A percentile compares a stretch with the other conserved stretches of the same genome.
Evolutionary conservation across 225 moss, liverwort and hornwort genomes (phyloP).

Genomic region (Anthoceros angustus): DNA sequence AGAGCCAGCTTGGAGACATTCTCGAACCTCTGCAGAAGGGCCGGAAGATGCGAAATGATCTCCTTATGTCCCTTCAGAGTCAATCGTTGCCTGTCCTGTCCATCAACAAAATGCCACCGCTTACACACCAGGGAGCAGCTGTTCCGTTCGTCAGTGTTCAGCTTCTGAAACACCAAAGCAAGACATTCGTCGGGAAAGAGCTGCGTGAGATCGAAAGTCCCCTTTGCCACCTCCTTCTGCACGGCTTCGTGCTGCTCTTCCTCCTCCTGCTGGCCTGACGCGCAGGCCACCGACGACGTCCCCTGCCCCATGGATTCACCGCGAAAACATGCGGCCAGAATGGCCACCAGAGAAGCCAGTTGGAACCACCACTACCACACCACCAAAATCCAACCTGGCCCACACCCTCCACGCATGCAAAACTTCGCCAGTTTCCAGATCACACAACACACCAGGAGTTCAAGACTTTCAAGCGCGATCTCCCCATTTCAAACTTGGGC

Average conservation of each 20-base stretch:
- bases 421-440: no score
- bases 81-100: slow-evolving; percentile 64
- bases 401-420: not conserved
- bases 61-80: slow-evolving; percentile 46
- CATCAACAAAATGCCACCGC: slow-evolving; percentile 81
- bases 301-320: slow-evolving; percentile 41
- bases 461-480: no score
- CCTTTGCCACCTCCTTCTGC: slow-evolving; percentile 15
- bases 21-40: slow-evolving; percentile 52
- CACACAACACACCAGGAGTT: no score
- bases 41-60: slow-evolving; percentile 37
- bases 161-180: slow-evolving; percentile 69
- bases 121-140: slow-evolving; percentile 72
- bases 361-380: no score
- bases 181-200: slow-evolving; percentile 84
- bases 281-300: slow-evolving; percentile 26
- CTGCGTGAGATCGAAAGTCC: slow-evolving; percentile 34
- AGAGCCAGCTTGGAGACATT: slow-evolving; percentile 72
- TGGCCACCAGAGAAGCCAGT: not conserved
- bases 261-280: slow-evolving; percentile 17
- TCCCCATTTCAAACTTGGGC: no score
- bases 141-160: slow-evolving; percentile 50
- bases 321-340: not conserved
- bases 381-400: no score
- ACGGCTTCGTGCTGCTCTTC: slow-evolving; percentile 8